Conservation (phyloP, 805 yeast species). For the Ogataea methanolica region DNA sequence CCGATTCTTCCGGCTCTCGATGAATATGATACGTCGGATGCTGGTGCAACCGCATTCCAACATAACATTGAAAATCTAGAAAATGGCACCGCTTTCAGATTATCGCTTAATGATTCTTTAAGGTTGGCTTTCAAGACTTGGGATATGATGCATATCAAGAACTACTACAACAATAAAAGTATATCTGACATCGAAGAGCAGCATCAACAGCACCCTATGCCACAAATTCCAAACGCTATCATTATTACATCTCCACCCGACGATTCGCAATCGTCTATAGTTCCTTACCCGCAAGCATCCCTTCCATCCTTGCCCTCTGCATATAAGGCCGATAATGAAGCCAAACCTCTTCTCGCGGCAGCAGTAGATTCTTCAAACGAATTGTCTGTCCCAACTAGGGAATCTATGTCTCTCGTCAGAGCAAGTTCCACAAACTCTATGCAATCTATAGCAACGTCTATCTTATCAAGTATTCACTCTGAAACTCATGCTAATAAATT, state of each 20-base stretch:
- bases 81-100: constrained; percentile 20
- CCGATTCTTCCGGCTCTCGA: not conserved
- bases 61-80: constrained; percentile 26
- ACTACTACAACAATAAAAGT: constrained; percentile 3
- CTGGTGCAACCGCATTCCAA: constrained; percentile 14
- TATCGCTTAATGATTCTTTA: constrained; percentile 30
- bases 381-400: too few species aligned
- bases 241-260: constrained; percentile 8
- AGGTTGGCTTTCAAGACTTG: constrained; percentile 21
- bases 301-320: not conserved
- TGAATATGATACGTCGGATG: not conserved
- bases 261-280: not conserved
- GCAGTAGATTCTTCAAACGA: not conserved
- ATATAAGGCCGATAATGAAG: not conserved
- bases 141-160: constrained; percentile 13
- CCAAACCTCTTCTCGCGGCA: not conserved
- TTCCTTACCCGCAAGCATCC: not conserved
- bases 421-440: constrained; percentile 6
- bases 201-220: not conserved
- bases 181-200: not conserved
- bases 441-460: constrained; percentile 8
- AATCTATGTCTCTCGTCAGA: too few species aligned
- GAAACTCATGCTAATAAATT: not conserved
- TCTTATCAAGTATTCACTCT: constrained; percentile 8
- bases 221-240: constrained; percentile 8